Conservation (phyloP, 805 yeast genomes). For the Yarrowia sp. region DNA sequence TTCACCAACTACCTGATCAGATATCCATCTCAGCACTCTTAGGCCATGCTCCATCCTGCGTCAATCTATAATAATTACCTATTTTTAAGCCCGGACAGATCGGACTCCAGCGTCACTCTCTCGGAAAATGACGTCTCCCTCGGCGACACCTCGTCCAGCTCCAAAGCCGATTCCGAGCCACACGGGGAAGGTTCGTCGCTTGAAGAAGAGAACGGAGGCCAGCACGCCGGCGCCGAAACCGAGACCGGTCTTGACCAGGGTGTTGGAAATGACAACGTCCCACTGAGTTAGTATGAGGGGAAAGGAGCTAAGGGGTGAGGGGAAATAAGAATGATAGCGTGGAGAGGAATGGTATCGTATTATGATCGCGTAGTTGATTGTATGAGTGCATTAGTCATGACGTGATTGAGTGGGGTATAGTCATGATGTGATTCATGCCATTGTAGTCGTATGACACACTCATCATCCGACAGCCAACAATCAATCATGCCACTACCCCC, state of each 20-base stretch:
- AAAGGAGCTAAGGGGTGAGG: neutral
- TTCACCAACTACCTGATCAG: no score
- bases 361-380: no score
- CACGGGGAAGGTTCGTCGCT: slow-evolving; percentile 94
- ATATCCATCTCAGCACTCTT: no score
- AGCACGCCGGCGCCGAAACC: slow-evolving; percentile 97
- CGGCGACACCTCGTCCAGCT: slow-evolving; percentile 95
- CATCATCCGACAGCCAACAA: no score
- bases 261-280: slow-evolving; percentile 95
- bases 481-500: no score
- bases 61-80: slow-evolving; percentile 17
- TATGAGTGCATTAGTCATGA: no score
- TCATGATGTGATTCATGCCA: no score
- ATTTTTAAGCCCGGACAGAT: slow-evolving; percentile 34
- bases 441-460: no score
- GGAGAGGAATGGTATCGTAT: no score
- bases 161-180: slow-evolving; percentile 98
- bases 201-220: slow-evolving; percentile 83
- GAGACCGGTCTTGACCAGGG: slow-evolving; percentile 89
- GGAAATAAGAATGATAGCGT: no score
- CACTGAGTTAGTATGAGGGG: slow-evolving; percentile 44
- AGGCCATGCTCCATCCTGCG: neutral
- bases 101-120: slow-evolving; percentile 37
- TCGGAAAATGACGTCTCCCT: slow-evolving; percentile 96
- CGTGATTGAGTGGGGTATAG: no score